phyloP scores from a whole-genome alignment of 129 eudicot genomes.

The Helianthus tuberosus region DNA sequence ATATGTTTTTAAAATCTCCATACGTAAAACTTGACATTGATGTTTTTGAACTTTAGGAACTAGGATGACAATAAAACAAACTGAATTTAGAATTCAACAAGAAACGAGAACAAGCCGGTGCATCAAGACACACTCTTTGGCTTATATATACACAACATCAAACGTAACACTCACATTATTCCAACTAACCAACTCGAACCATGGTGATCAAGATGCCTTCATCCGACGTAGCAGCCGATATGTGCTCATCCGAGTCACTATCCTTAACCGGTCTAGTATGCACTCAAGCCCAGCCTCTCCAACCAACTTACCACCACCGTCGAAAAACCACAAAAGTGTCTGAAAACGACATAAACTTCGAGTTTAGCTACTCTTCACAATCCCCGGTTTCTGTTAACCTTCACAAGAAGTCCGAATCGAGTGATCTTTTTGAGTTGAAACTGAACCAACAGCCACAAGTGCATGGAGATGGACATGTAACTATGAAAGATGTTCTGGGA shows the following conservation, averaged over 20 bases:
- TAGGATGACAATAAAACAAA: background rate
- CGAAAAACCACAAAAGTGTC: conserved; percentile 31
- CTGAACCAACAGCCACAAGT: conserved; percentile 21
- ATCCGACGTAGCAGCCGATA: conserved; percentile 21
- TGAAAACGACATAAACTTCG: conserved; percentile 29
- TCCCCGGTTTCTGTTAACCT: conserved; percentile 18
- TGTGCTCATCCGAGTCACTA: conserved; percentile 35
- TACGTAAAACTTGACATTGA: background rate
- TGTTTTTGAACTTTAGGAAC: background rate
- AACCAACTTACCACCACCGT: background rate
- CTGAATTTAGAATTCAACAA: background rate
- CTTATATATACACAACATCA: conserved; percentile 23
- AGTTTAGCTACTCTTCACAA: conserved; percentile 34
- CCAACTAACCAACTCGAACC: background rate
- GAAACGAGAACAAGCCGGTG: conserved; percentile 17
- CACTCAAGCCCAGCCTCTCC: conserved; percentile 11
- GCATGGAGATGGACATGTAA: conserved; percentile 14
- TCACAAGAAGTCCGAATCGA: conserved; percentile 21
- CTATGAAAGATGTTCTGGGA: conserved; percentile 38
- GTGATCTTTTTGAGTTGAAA: conserved; percentile 32
- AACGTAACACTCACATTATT: background rate
- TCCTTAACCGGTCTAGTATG: conserved; percentile 37
- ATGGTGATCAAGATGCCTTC: conserved; percentile 39
- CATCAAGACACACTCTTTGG: conserved; percentile 5
- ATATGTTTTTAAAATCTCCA: too few species aligned